Evolutionary conservation across 1,284 basidiomycete genomes (phyloP).

Genomic region (Boletus hoseneyae): DNA sequence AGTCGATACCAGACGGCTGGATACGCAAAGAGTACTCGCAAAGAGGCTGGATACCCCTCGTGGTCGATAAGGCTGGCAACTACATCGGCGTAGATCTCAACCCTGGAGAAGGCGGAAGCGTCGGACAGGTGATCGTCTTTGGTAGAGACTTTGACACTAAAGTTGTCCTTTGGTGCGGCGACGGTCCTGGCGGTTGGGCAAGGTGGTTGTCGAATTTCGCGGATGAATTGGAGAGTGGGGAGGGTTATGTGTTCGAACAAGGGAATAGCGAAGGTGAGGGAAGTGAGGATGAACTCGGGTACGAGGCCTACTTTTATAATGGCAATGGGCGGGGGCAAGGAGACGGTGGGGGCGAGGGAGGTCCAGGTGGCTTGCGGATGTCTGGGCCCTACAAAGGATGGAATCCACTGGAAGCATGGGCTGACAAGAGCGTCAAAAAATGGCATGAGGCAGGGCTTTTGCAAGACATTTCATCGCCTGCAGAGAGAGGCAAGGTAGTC

Average conservation of each 20-base stretch:
- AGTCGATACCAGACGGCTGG: constrained; percentile 89
- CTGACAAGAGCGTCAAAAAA: constrained; percentile 78
- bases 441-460: constrained; percentile 81
- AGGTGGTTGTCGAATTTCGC: constrained; percentile 91
- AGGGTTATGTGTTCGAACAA: constrained; percentile 77
- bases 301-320: constrained; percentile 83
- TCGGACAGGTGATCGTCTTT: constrained; percentile 96
- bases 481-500: constrained; percentile 51
- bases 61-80: constrained; percentile 92
- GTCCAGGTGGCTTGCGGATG: constrained; percentile 63
- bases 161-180: constrained; percentile 89
- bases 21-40: constrained; percentile 89
- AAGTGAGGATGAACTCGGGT: constrained; percentile 81
- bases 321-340: constrained; percentile 70
- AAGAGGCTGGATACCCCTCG: constrained; percentile 93
- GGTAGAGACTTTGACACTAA: constrained; percentile 98
- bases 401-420: constrained; percentile 89
- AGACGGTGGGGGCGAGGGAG: constrained; percentile 71
- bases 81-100: constrained; percentile 96
- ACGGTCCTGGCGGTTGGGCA: constrained; percentile 92
- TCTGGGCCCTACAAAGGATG: constrained; percentile 85
- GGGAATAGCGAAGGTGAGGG: constrained; percentile 50
- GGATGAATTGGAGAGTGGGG: constrained; percentile 89
- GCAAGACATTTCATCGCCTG: constrained; percentile 39
- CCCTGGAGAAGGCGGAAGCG: constrained; percentile 71